Evolutionary conservation across 2,329 filamentous ascomycete genomes (phyloP).

Genomic region (Colletotrichum simmondsii): DNA sequence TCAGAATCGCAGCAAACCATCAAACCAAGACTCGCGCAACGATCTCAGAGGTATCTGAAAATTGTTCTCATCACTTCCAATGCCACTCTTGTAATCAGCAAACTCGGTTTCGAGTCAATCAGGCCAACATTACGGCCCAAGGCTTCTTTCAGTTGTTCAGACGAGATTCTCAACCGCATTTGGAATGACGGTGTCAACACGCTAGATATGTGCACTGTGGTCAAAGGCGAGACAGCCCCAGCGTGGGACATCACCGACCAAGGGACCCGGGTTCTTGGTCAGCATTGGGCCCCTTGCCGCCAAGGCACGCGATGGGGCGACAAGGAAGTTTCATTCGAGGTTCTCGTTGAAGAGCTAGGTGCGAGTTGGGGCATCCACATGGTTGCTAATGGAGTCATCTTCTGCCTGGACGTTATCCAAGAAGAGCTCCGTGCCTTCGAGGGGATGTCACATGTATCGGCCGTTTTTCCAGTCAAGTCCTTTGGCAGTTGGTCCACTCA

Average conservation of each 20-base stretch:
- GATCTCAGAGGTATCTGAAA: constrained; percentile 15
- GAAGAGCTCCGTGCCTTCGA: constrained; percentile 15
- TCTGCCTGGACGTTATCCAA: constrained; percentile 16
- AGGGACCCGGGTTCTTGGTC: constrained; percentile 11
- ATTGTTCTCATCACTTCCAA: not conserved
- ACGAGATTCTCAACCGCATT: constrained; percentile 21
- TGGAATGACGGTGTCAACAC: constrained; percentile 20
- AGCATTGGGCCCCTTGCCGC: constrained; percentile 31
- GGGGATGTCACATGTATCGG: constrained; percentile 13
- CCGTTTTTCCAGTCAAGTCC: constrained; percentile 14
- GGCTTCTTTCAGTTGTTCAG: constrained; percentile 8
- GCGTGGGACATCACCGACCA: constrained; percentile 18
- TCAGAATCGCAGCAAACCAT: constrained; percentile 4
- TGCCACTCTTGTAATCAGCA: not conserved
- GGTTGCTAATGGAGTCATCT: constrained; percentile 30
- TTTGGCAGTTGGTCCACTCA: constrained; percentile 20
- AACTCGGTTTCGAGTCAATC: not conserved
- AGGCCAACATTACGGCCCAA: not conserved
- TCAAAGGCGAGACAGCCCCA: constrained; percentile 11
- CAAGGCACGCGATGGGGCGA: constrained; percentile 22
- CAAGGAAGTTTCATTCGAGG: constrained; percentile 2
- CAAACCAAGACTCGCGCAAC: not conserved
- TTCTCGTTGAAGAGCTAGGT: constrained; percentile 6
- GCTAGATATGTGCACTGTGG: constrained; percentile 23
- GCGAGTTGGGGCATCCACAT: constrained; percentile 32